phyloP scores from a whole-genome alignment of 768 basidiomycete genomes.

The Aureoboletus auriporus region DNA sequence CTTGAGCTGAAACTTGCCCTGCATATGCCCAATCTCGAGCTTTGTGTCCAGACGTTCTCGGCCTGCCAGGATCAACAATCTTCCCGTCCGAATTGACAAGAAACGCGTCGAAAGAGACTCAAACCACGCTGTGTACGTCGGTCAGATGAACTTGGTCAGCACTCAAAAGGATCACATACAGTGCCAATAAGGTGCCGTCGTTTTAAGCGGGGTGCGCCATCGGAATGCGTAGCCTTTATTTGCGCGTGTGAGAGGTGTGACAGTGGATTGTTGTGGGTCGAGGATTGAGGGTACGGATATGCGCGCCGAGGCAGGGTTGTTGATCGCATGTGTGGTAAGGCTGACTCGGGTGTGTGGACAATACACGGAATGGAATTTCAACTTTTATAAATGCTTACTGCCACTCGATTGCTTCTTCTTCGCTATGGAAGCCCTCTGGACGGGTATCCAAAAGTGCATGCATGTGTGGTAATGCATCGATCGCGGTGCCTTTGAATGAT shows the following conservation, averaged over 20 bases:
- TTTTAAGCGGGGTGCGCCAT: constrained; percentile 83
- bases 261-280: constrained; percentile 40
- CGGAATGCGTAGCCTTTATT: constrained; percentile 36
- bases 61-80: constrained; percentile 87
- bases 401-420: constrained; percentile 91
- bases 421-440: constrained; percentile 78
- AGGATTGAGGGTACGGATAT: constrained; percentile 85
- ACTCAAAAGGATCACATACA: constrained; percentile 43
- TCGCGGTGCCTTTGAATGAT: constrained; percentile 64
- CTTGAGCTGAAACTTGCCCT: constrained; percentile 91
- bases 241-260: constrained; percentile 25
- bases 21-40: constrained; percentile 97
- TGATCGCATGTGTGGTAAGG: constrained; percentile 75
- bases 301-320: constrained; percentile 76
- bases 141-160: background rate
- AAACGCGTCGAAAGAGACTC: constrained; percentile 76
- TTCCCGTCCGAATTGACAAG: constrained; percentile 70
- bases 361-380: too few relatives aligned
- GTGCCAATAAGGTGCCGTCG: constrained; percentile 87
- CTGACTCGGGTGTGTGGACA: constrained; percentile 34
- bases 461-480: constrained; percentile 94
- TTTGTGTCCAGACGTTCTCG: constrained; percentile 90
- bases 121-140: constrained; percentile 80
- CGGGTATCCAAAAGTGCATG: constrained; percentile 78
- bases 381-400: constrained; percentile 60